Percentiles rank a stretch among this genome's conserved stretches.
These are phyloP conservation scores for Eimeria sp. DNA, from an alignment of 169 alveolate species.

Conservation along the genomic window DNA sequence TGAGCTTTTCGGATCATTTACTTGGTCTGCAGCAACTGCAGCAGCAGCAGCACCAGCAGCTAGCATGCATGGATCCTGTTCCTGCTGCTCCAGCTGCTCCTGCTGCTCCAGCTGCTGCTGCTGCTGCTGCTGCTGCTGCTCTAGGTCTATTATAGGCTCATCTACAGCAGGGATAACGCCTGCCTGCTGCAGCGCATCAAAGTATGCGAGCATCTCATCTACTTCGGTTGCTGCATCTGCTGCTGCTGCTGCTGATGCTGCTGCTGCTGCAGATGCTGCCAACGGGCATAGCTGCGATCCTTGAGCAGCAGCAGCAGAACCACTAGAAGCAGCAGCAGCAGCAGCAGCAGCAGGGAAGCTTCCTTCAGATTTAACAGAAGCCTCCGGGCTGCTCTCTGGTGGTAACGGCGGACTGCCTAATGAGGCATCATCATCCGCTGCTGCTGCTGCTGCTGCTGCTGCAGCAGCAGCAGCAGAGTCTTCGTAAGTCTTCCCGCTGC, in stretches of 20 bases:
- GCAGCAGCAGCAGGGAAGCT: not conserved
- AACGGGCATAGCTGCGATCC: not conserved
- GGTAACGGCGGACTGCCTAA: not conserved
- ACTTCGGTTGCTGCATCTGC: conserved; percentile 10
- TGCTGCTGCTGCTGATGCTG: not conserved
- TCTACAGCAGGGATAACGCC: not conserved
- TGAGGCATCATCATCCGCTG: not conserved
- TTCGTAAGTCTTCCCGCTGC: not conserved
- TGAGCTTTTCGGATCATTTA: not conserved
- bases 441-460: not conserved
- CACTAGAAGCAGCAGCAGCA: not conserved
- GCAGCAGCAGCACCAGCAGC: conserved; percentile 16
- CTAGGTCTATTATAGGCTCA: not conserved
- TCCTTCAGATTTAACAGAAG: not conserved
- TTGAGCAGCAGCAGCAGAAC: not conserved
- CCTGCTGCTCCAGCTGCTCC: no score
- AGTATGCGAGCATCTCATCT: conserved; percentile 54
- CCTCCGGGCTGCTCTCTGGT: not conserved
- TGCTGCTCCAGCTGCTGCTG: no score
- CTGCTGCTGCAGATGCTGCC: not conserved
- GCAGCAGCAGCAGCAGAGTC: conserved; percentile 19
- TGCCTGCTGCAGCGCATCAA: conserved; percentile 28
- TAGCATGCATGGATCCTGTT: conserved; percentile 34
- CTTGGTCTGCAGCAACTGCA: not conserved
- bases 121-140: conserved; percentile 28